phyloP scores from a whole-genome alignment of 164 flowering plant genomes.

The Aristolochia fimbriata region DNA sequence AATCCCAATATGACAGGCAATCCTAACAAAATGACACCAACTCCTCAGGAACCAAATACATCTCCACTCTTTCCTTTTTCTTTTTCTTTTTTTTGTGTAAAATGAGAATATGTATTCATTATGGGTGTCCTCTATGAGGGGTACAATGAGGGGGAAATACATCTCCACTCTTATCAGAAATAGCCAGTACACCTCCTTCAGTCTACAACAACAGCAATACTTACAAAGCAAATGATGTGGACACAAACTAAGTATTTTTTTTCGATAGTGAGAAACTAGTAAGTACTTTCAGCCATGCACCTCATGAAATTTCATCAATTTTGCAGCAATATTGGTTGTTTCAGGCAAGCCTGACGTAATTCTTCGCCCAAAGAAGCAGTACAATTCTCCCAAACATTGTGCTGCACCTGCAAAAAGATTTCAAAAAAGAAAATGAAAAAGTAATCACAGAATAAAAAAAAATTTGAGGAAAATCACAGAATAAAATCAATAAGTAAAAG shows the following conservation, averaged over 20 bases:
- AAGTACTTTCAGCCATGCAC: slow-evolving; percentile 23
- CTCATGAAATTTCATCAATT: slow-evolving; percentile 80
- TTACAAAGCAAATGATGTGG: neutral
- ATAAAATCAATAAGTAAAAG: neutral
- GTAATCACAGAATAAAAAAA: slow-evolving; percentile 1
- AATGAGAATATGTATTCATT: too few species aligned
- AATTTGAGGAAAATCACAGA: slow-evolving; percentile 3
- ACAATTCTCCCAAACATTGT: slow-evolving; percentile 87
- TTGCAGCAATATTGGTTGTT: slow-evolving; percentile 72
- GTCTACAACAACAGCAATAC: neutral
- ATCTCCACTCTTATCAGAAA: too few species aligned
- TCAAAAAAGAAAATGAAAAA: neutral
- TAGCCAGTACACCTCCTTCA: neutral
- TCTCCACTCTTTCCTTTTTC: too few species aligned
- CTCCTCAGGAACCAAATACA: too few species aligned
- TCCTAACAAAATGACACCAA: too few species aligned
- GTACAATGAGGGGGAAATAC: too few species aligned
- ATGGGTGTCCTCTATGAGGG: too few species aligned
- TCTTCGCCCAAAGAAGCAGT: slow-evolving; percentile 73
- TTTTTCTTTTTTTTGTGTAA: too few species aligned
- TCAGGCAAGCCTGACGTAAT: slow-evolving; percentile 88
- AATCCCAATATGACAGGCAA: too few species aligned
- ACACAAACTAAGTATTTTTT: neutral
- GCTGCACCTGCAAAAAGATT: slow-evolving; percentile 56
- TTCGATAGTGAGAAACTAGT: neutral